Conservation (phyloP, 2,329 filamentous ascomycete species). For the Beauveria medogensis region DNA sequence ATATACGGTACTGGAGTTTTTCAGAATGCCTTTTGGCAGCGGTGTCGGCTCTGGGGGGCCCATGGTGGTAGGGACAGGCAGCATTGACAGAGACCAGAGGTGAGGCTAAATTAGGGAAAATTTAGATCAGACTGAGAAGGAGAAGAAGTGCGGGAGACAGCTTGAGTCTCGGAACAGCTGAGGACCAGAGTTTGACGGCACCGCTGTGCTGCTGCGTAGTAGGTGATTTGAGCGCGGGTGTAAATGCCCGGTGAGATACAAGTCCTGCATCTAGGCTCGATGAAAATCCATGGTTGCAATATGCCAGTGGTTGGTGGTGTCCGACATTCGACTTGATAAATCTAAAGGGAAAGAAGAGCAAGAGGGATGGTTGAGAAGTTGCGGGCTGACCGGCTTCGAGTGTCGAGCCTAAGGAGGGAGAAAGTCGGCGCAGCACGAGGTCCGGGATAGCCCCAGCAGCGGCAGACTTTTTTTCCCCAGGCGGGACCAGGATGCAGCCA, state of each 20-base stretch:
- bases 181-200: neutral
- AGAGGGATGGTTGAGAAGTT: neutral
- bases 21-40: constrained; percentile 49
- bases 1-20: constrained; percentile 44
- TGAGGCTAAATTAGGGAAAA: neutral
- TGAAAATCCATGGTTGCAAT: neutral
- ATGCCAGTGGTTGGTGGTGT: neutral
- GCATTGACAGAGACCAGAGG: neutral
- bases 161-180: neutral
- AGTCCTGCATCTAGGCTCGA: neutral
- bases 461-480: neutral
- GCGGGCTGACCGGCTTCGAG: neutral
- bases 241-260: neutral
- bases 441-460: neutral
- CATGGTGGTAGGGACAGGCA: constrained; percentile 17
- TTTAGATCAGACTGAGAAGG: too few species aligned
- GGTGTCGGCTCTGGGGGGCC: constrained; percentile 34
- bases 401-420: neutral
- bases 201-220: neutral
- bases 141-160: too few species aligned
- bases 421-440: constrained; percentile 2
- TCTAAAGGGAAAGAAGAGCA: neutral
- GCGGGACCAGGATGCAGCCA: neutral
- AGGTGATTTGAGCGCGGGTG: neutral
- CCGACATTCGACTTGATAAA: neutral